A percentile compares a stretch with the other conserved stretches of the same genome.
These are phyloP conservation scores for Glycine soja DNA, from an alignment of 306 rosid species.

Conservation along the genomic window DNA sequence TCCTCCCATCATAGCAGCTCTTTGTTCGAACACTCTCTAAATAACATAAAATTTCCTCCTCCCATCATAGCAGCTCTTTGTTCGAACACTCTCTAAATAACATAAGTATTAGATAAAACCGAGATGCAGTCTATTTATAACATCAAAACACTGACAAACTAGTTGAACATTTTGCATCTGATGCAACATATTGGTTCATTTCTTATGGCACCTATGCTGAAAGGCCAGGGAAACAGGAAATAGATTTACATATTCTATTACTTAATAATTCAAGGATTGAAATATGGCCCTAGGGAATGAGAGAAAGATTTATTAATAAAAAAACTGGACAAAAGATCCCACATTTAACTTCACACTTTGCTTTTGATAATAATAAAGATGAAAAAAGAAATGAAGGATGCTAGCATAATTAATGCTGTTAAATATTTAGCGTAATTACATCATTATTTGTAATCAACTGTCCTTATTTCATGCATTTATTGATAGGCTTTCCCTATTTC, in stretches of 20 bases:
- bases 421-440: background rate
- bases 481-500: background rate
- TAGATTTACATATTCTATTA: constrained; percentile 24
- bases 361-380: constrained; percentile 31
- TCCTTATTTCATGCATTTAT: background rate
- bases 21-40: constrained; percentile 82
- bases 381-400: constrained; percentile 31
- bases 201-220: background rate
- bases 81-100: constrained; percentile 77
- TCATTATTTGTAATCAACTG: background rate
- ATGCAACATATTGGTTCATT: constrained; percentile 27
- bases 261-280: constrained; percentile 23
- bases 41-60: constrained; percentile 73
- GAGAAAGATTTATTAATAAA: constrained; percentile 1
- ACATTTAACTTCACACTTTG: constrained; percentile 24
- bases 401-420: background rate
- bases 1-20: constrained; percentile 91
- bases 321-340: constrained; percentile 35
- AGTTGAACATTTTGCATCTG: background rate
- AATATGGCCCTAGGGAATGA: constrained; percentile 23
- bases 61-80: constrained; percentile 85
- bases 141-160: constrained; percentile 27
- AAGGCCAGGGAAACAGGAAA: constrained; percentile 23
- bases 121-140: constrained; percentile 15
- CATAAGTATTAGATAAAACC: constrained; percentile 40